Evolutionary conservation across 169 alveolate genomes (phyloP).

Genomic region (Eimeria praecox): DNA sequence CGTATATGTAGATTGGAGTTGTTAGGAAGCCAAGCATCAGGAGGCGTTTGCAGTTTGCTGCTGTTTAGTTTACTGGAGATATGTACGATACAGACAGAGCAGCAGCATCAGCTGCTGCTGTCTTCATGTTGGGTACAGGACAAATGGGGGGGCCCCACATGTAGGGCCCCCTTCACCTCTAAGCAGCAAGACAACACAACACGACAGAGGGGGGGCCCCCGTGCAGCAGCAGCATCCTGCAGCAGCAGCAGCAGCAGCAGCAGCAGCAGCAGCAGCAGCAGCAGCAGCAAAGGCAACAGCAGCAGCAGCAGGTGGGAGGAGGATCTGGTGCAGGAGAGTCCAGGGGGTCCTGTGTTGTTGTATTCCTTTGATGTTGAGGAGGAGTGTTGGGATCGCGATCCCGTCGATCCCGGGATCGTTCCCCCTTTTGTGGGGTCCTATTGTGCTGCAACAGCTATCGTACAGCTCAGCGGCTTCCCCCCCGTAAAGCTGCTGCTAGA

Average conservation of each 20-base stretch:
- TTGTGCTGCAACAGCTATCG: not conserved
- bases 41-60: not conserved
- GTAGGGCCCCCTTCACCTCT: constrained; percentile 14
- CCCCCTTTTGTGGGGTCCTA: constrained; percentile 17
- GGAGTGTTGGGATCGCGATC: constrained; percentile 22
- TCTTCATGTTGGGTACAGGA: not conserved
- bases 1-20: not conserved
- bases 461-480: not conserved
- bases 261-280: constrained; percentile 34
- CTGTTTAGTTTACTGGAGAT: not conserved
- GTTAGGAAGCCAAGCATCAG: not conserved
- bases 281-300: not conserved
- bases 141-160: constrained; percentile 20
- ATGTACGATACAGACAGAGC: not conserved
- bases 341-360: not conserved
- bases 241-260: too few relatives aligned
- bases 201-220: too few relatives aligned
- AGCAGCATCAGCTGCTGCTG: constrained; percentile 5
- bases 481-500: constrained; percentile 12
- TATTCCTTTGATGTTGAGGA: not conserved
- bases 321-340: not conserved
- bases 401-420: not conserved
- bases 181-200: too few relatives aligned
- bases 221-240: too few relatives aligned
- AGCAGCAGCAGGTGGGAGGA: constrained; percentile 15